phyloP scores from a whole-genome alignment of 805 yeast species.

The Candida odintsovae region DNA sequence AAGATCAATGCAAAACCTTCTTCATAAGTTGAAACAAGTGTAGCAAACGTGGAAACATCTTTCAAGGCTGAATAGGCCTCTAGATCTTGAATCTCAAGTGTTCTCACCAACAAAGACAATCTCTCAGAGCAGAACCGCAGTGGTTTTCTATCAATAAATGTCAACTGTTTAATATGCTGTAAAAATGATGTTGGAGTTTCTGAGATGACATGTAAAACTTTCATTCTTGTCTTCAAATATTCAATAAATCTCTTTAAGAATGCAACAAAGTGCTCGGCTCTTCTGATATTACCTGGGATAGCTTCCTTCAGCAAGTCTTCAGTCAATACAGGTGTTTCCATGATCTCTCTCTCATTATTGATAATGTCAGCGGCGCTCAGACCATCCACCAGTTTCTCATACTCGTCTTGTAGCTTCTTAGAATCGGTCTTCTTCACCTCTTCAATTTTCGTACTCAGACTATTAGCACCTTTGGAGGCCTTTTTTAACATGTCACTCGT shows the following conservation, averaged over 20 bases:
- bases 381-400: conserved; percentile 86
- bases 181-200: conserved; percentile 93
- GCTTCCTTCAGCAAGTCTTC: conserved; percentile 86
- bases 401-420: conserved; percentile 80
- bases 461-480: conserved; percentile 83
- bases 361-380: conserved; percentile 73
- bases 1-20: conserved; percentile 85
- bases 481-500: conserved; percentile 84
- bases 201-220: conserved; percentile 93
- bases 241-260: conserved; percentile 90
- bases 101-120: conserved; percentile 78
- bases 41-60: conserved; percentile 95
- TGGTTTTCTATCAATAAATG: conserved; percentile 91
- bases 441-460: conserved; percentile 75
- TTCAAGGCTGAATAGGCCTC: conserved; percentile 92
- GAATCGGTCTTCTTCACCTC: conserved; percentile 81
- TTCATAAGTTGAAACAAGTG: conserved; percentile 91
- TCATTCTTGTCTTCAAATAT: conserved; percentile 94
- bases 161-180: conserved; percentile 87
- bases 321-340: conserved; percentile 85
- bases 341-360: conserved; percentile 58
- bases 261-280: conserved; percentile 96
- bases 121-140: conserved; percentile 89
- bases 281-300: conserved; percentile 92
- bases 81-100: conserved; percentile 79